Evolutionary conservation across 306 rosid species (phyloP).

Genomic region (Rosa persica): DNA sequence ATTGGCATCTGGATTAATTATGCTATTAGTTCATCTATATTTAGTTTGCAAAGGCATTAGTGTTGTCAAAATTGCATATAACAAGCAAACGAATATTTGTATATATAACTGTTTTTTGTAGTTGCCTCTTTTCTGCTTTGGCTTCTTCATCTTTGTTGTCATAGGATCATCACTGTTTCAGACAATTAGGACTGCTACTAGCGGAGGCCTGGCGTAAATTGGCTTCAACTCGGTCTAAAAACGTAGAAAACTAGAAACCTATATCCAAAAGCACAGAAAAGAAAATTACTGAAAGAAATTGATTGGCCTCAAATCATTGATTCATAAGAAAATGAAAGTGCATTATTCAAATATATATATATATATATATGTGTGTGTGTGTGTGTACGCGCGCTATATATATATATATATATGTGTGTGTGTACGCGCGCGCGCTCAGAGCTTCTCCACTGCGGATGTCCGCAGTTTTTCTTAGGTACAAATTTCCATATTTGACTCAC

Average conservation of each 20-base stretch:
- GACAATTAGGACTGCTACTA: conserved; percentile 86
- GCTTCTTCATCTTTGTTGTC: conserved; percentile 92
- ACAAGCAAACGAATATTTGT: background rate
- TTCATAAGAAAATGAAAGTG: no score
- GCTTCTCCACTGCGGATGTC: no score
- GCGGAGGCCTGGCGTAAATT: conserved; percentile 71
- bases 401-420: no score
- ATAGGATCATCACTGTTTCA: conserved; percentile 90
- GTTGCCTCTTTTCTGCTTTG: conserved; percentile 13
- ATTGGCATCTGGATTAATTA: background rate
- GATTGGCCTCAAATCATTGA: no score
- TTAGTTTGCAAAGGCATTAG: background rate
- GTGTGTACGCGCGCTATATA: no score
- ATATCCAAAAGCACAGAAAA: background rate
- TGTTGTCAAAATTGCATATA: background rate
- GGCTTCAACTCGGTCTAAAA: background rate
- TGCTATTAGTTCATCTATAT: background rate
- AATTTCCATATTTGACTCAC: no score
- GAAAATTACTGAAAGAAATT: background rate
- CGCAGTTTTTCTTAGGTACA: no score
- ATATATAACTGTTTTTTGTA: no score
- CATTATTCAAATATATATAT: no score
- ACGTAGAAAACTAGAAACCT: background rate
- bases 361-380: no score
- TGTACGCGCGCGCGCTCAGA: no score